Evolutionary conservation across 1,284 basidiomycete genomes (phyloP).

Genomic region (Rhodotorula mucilaginosa): DNA sequence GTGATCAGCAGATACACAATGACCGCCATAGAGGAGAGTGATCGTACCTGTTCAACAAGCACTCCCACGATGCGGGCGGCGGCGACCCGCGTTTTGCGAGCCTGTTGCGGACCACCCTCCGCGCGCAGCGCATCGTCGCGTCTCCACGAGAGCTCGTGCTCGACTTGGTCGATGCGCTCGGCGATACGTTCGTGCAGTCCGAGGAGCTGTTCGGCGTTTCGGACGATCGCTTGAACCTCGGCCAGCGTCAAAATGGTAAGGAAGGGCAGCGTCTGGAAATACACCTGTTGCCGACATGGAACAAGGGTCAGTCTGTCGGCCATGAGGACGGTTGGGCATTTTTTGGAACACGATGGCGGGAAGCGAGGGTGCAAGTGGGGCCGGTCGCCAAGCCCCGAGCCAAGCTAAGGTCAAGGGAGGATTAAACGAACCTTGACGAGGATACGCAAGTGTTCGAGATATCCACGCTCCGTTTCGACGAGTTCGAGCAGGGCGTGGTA

Average conservation of each 20-base stretch:
- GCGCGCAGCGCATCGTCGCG: background rate
- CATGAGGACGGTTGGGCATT: background rate
- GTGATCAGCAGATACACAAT: background rate
- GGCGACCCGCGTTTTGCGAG: slow-evolving; percentile 45
- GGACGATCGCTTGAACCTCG: slow-evolving; percentile 55
- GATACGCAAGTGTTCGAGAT: slow-evolving; percentile 69
- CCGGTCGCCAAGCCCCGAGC: background rate
- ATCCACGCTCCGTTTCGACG: slow-evolving; percentile 75
- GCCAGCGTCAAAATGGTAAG: slow-evolving; percentile 49
- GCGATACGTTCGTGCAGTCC: slow-evolving; percentile 67
- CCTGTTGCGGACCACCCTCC: slow-evolving; percentile 7
- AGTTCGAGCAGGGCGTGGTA: slow-evolving; percentile 74
- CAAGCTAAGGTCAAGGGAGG: background rate
- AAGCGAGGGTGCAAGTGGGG: background rate
- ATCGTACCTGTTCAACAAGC: slow-evolving; percentile 65
- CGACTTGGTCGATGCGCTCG: slow-evolving; percentile 57
- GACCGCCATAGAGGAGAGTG: too few species aligned
- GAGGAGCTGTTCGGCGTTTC: slow-evolving; percentile 73
- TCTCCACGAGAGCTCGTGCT: slow-evolving; percentile 56
- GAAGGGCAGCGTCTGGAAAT: slow-evolving; percentile 52
- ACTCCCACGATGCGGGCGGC: slow-evolving; percentile 61
- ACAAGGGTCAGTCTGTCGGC: background rate
- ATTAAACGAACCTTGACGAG: slow-evolving; percentile 64
- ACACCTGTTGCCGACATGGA: slow-evolving; percentile 45
- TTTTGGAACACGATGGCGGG: background rate